These are phyloP conservation scores for Chlorencoelia australis DNA, from an alignment of 2,329 filamentous ascomycete species.

Conservation along the genomic window DNA sequence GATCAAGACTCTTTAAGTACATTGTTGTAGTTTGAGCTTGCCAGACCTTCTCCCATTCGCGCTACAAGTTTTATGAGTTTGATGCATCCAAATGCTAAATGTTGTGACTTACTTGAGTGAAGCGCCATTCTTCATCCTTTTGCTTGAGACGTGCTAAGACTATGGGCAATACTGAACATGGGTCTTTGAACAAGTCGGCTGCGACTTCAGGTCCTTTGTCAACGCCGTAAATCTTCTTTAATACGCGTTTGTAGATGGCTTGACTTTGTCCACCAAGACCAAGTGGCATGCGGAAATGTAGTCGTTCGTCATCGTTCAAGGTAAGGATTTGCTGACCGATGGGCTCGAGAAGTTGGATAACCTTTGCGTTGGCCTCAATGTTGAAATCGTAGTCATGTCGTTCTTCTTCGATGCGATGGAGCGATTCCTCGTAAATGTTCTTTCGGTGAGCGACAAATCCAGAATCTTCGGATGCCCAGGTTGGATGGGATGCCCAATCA, in stretches of 20 bases:
- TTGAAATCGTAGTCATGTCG: slow-evolving; percentile 98
- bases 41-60: slow-evolving; percentile 99
- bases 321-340: slow-evolving; percentile 83
- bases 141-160: slow-evolving; percentile 84
- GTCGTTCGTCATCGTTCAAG: slow-evolving; percentile 63
- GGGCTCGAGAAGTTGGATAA: slow-evolving; percentile 90
- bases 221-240: slow-evolving; percentile 91
- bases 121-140: slow-evolving; percentile 96
- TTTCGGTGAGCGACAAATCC: slow-evolving; percentile 97
- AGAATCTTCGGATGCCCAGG: slow-evolving; percentile 96
- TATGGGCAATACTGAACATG: slow-evolving; percentile 80
- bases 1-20: slow-evolving; percentile 92
- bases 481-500: slow-evolving; percentile 96
- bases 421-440: slow-evolving; percentile 86
- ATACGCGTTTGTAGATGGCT: slow-evolving; percentile 91
- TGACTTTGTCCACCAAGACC: slow-evolving; percentile 88
- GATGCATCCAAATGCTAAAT: not conserved
- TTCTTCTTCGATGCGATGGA: slow-evolving; percentile 95
- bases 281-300: slow-evolving; percentile 66
- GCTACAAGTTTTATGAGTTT: slow-evolving; percentile 33
- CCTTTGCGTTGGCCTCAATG: slow-evolving; percentile 89
- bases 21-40: slow-evolving; percentile 89
- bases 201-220: slow-evolving; percentile 80
- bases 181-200: slow-evolving; percentile 73
- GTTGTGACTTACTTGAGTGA: slow-evolving; percentile 50